Percentiles rank a stretch among this genome's conserved stretches.
These are phyloP conservation scores for Phytophthora megakarya DNA, from an alignment of 352 stramenopile species.

Conservation along the genomic window DNA sequence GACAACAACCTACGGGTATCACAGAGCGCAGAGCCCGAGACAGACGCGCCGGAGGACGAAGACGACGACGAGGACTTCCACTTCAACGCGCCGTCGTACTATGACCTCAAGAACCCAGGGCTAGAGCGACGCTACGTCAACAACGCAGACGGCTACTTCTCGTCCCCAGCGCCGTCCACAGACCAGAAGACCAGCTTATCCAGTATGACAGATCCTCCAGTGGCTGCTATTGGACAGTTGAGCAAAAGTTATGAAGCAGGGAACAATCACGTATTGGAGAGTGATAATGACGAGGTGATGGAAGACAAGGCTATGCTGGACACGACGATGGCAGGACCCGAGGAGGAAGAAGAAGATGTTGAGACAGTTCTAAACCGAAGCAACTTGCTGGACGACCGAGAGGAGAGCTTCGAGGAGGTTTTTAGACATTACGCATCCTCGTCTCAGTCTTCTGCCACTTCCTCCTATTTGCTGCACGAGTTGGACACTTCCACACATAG, in stretches of 20 bases:
- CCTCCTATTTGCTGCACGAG: slow-evolving; percentile 52
- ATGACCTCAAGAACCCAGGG: slow-evolving; percentile 78
- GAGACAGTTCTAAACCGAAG: slow-evolving; percentile 37
- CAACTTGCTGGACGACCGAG: slow-evolving; percentile 42
- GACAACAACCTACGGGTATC: slow-evolving; percentile 21
- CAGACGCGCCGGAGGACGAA: slow-evolving; percentile 30
- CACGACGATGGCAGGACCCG: slow-evolving; percentile 37
- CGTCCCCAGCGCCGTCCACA: slow-evolving; percentile 31
- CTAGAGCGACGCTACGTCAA: slow-evolving; percentile 81
- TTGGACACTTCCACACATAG: slow-evolving; percentile 44
- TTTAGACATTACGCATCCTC: slow-evolving; percentile 63
- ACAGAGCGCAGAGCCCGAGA: slow-evolving; percentile 36
- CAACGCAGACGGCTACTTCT: slow-evolving; percentile 88
- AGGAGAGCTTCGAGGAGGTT: slow-evolving; percentile 63
- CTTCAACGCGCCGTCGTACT: slow-evolving; percentile 84
- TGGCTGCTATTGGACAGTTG: not conserved
- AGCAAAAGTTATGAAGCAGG: slow-evolving; percentile 9
- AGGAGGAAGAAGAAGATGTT: slow-evolving; percentile 27
- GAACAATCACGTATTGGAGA: slow-evolving; percentile 21
- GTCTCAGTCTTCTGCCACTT: slow-evolving; percentile 50
- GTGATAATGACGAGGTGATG: slow-evolving; percentile 50
- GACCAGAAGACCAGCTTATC: slow-evolving; percentile 11
- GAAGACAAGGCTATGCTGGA: slow-evolving; percentile 54
- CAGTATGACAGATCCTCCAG: not conserved
- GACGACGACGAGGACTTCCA: slow-evolving; percentile 71